Base-by-base conservation (phyloP, 768 basidiomycete genomes). In the Boletus insuetus region DNA sequence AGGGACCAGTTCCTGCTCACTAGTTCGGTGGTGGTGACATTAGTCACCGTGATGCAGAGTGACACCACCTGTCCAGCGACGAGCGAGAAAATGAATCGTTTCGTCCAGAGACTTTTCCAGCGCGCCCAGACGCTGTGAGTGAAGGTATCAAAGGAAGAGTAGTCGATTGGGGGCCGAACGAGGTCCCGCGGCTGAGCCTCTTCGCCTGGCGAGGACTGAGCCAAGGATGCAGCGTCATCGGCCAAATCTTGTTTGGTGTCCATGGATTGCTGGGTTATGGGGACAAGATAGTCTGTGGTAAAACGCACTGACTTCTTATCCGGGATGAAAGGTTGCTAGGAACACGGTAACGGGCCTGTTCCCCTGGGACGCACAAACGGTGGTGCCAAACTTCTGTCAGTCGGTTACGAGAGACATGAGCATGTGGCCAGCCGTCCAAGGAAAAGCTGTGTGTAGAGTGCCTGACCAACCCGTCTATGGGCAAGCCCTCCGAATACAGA, bases 1-100 rank as follows among this genome's bases (percentile, higher is more conserved):
- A 91, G 68, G 13, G 79, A 73, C 86, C 90, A 92, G 64, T 84
- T 83, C 49, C 89, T 74, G 35, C 51, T 72, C 11, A 84, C 80
- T 35, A 94, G 77, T 68, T 92, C 89, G 19, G 89, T 87, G 5
- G 92, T 94, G 37, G 89, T 88, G 26, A 93, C 86, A 64, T 87
- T 94, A 50, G 91, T 94, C 69, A 87, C 90, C 14, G 91, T 93
- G 53, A 94, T 94, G 68, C 92, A 94, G 49, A 94, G 67, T 48
- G 91, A 92, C 34, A 93, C 85, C 31, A 93, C 69, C 69, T 94
- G 92, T 13, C 92, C 92, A 4, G 87, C 84, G 26, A 92, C 50
- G 35, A 94, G 68, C 20, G 86, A 82, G 31, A 89, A 74, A 10
- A 82, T 67, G 70, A 94, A 92, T 12, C 84, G 82, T 51, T 75